phyloP scores from a whole-genome alignment of 2,329 filamentous ascomycete genomes.

The Fonsecaea multimorphosa region DNA sequence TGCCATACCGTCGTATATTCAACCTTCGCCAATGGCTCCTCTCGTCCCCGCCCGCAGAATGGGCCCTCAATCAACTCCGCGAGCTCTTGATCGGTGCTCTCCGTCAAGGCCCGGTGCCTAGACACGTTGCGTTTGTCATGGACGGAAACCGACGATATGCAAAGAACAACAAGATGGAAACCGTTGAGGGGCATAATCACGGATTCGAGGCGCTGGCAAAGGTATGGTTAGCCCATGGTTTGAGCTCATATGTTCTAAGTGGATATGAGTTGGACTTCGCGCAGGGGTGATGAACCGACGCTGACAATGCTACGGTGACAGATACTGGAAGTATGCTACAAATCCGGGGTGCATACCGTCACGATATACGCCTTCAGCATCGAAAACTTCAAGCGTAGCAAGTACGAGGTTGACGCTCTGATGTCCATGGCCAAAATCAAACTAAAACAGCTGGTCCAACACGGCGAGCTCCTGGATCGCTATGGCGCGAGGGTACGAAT shows the following conservation, averaged over 20 bases:
- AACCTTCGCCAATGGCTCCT: slow-evolving; percentile 73
- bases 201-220: slow-evolving; percentile 93
- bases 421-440: slow-evolving; percentile 99
- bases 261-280: neutral
- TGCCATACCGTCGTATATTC: slow-evolving; percentile 24
- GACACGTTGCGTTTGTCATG: slow-evolving; percentile 99
- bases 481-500: slow-evolving; percentile 89
- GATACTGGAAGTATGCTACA: slow-evolving; percentile 98
- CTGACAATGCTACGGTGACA: slow-evolving; percentile 42
- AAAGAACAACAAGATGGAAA: slow-evolving; percentile 88
- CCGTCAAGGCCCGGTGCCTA: slow-evolving; percentile 87
- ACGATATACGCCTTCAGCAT: slow-evolving; percentile 99
- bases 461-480: slow-evolving; percentile 88
- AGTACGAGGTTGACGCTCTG: slow-evolving; percentile 93
- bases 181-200: slow-evolving; percentile 91
- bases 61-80: slow-evolving; percentile 77
- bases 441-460: slow-evolving; percentile 85
- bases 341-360: slow-evolving; percentile 92
- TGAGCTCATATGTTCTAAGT: neutral
- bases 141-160: slow-evolving; percentile 96
- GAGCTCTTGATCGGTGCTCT: slow-evolving; percentile 87
- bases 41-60: slow-evolving; percentile 89
- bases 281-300: neutral
- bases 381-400: slow-evolving; percentile 96
- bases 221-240: slow-evolving; percentile 54